A percentile compares a stretch with the other conserved stretches of the same genome.
phyloP scores from a whole-genome alignment of 805 yeast species.

The Ogataea saltuana region DNA sequence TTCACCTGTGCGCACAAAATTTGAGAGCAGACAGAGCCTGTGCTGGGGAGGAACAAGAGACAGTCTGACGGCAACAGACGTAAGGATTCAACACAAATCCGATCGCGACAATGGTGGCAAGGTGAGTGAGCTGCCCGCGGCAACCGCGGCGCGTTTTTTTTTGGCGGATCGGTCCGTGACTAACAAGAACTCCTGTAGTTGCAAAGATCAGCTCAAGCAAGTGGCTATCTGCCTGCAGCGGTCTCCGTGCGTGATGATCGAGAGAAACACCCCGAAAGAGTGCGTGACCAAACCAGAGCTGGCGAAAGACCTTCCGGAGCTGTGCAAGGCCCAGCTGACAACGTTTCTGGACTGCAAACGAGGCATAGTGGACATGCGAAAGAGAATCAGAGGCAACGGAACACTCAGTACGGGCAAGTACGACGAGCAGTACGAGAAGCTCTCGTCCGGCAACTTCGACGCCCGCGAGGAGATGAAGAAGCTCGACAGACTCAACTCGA shows the following conservation, averaged over 20 bases:
- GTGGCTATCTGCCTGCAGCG: constrained; percentile 94
- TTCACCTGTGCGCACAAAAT: neutral
- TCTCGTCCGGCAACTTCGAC: constrained; percentile 79
- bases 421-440: constrained; percentile 80
- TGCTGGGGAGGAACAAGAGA: neutral
- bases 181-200: constrained; percentile 51
- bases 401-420: constrained; percentile 90
- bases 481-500: constrained; percentile 60
- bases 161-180: too few species aligned
- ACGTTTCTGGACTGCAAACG: constrained; percentile 88
- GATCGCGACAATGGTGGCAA: constrained; percentile 51
- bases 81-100: constrained; percentile 4
- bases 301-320: constrained; percentile 75
- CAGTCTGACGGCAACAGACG: constrained; percentile 5
- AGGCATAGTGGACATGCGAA: constrained; percentile 89
- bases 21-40: neutral
- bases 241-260: constrained; percentile 92
- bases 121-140: constrained; percentile 35
- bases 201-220: constrained; percentile 92
- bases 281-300: constrained; percentile 83
- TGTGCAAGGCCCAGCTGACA: constrained; percentile 80
- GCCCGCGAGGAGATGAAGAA: constrained; percentile 79
- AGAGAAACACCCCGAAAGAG: constrained; percentile 85
- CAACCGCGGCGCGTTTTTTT: neutral
- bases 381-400: constrained; percentile 91